Percentiles rank a stretch among this genome's conserved stretches.
phyloP scores from a whole-genome alignment of 768 basidiomycete genomes.

The Tylopilus felleus region DNA sequence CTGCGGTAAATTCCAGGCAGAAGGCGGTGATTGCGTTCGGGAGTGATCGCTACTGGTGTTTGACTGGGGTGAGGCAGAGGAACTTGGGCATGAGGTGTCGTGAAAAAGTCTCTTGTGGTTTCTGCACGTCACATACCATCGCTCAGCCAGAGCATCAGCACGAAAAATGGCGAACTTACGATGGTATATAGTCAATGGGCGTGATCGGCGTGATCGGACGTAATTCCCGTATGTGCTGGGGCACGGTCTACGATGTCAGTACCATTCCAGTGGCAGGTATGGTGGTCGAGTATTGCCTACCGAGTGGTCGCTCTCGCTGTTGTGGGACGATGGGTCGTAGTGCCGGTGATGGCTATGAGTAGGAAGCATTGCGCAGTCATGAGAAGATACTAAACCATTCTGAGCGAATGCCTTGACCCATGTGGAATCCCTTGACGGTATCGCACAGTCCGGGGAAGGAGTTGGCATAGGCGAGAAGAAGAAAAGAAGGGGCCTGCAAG shows the following conservation, averaged over 20 bases:
- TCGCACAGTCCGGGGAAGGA: conserved; percentile 24
- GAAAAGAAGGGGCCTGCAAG: conserved; percentile 18
- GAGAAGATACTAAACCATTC: conserved; percentile 38
- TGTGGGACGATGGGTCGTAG: conserved; percentile 21
- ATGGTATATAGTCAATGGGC: conserved; percentile 32
- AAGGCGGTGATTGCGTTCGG: conserved; percentile 46
- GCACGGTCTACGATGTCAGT: conserved; percentile 13
- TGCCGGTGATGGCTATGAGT: conserved; percentile 30
- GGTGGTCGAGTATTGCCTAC: conserved; percentile 20
- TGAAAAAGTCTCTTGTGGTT: conserved; percentile 33
- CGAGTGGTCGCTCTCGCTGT: conserved; percentile 27
- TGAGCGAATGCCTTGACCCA: conserved; percentile 35
- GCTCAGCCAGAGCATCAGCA: conserved; percentile 12
- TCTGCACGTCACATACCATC: conserved; percentile 13
- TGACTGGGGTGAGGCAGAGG: conserved; percentile 31
- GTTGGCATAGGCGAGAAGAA: conserved; percentile 31
- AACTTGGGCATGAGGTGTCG: conserved; percentile 29
- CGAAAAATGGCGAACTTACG: conserved; percentile 23
- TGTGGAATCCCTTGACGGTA: conserved; percentile 33
- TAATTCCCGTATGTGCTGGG: conserved; percentile 30
- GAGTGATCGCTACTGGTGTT: conserved; percentile 44
- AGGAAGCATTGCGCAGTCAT: conserved; percentile 32
- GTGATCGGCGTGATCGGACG: conserved; percentile 36
- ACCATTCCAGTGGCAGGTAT: background rate
- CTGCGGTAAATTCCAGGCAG: conserved; percentile 38